These are phyloP conservation scores for Canavalia gladiata DNA, from an alignment of 306 rosid species.

Conservation along the genomic window DNA sequence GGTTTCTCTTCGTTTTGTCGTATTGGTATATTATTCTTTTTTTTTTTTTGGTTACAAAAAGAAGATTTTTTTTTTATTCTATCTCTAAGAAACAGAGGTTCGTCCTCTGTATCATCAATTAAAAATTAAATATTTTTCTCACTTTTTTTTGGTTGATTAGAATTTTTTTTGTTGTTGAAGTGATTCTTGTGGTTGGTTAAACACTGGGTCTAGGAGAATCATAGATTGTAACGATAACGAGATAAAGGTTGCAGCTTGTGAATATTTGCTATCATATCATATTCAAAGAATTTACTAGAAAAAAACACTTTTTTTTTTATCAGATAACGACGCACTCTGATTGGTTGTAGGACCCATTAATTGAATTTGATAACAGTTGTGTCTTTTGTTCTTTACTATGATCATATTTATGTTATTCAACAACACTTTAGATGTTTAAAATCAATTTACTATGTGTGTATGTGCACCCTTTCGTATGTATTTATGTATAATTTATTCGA, in stretches of 20 bases:
- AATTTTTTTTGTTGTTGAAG: not conserved
- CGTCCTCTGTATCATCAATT: not conserved
- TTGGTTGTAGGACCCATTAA: no score
- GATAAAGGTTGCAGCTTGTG: conserved; percentile 19
- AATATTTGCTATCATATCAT: not conserved
- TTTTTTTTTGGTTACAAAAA: not conserved
- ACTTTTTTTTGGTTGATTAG: not conserved
- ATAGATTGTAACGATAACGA: not conserved
- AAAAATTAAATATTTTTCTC: not conserved
- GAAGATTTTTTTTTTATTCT: not conserved
- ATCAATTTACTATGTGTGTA: not conserved
- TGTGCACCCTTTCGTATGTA: not conserved
- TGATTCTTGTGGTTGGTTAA: not conserved
- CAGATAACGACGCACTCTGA: no score
- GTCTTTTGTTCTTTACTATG: no score
- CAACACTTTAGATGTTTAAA: not conserved
- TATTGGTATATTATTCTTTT: not conserved
- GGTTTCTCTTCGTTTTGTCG: not conserved
- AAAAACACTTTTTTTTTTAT: no score
- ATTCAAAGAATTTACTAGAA: no score
- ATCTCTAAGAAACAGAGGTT: not conserved
- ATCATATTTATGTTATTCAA: no score
- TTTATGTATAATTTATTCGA: not conserved
- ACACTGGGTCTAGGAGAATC: conserved; percentile 4
- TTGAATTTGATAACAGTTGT: no score